phyloP scores from a whole-genome alignment of 1,284 basidiomycete species.

The Pholiota adiposa region DNA sequence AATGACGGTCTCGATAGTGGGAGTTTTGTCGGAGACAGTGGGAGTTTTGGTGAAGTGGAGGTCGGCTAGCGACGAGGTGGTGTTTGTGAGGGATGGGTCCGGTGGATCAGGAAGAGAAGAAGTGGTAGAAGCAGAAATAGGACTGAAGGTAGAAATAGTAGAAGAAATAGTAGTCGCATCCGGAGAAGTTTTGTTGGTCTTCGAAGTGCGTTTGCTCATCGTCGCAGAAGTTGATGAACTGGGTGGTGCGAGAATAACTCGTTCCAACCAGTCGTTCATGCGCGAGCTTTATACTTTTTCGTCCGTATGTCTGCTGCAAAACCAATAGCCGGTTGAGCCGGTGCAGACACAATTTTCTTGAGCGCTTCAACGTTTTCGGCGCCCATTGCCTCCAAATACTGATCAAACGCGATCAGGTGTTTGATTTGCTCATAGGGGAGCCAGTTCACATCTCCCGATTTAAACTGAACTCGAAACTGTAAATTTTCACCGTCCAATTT shows the following conservation, averaged over 20 bases:
- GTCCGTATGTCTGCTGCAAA: neutral
- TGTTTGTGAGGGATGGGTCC: neutral
- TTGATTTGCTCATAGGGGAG: slow-evolving; percentile 21
- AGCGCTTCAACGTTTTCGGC: neutral
- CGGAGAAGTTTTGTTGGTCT: too few relatives aligned
- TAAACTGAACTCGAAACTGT: slow-evolving; percentile 23
- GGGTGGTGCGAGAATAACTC: neutral
- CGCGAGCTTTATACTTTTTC: neutral
- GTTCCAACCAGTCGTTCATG: neutral
- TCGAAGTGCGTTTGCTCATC: neutral
- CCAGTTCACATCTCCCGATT: slow-evolving; percentile 26
- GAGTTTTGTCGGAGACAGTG: too few relatives aligned
- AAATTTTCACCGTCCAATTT: slow-evolving; percentile 10
- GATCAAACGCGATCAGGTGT: slow-evolving; percentile 15
- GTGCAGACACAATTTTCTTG: neutral
- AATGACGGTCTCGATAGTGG: too few relatives aligned
- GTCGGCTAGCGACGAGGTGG: neutral
- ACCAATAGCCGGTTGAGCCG: neutral
- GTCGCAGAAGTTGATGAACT: too few relatives aligned
- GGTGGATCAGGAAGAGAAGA: neutral
- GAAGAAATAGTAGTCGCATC: neutral
- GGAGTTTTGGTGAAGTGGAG: neutral
- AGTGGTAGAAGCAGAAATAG: neutral
- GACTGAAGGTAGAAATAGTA: neutral
- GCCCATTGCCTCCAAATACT: slow-evolving; percentile 22